Percentiles rank a stretch among this genome's conserved stretches.
These are phyloP conservation scores for Castanea crenata DNA, from an alignment of 306 rosid genomes.

Conservation along the genomic window DNA sequence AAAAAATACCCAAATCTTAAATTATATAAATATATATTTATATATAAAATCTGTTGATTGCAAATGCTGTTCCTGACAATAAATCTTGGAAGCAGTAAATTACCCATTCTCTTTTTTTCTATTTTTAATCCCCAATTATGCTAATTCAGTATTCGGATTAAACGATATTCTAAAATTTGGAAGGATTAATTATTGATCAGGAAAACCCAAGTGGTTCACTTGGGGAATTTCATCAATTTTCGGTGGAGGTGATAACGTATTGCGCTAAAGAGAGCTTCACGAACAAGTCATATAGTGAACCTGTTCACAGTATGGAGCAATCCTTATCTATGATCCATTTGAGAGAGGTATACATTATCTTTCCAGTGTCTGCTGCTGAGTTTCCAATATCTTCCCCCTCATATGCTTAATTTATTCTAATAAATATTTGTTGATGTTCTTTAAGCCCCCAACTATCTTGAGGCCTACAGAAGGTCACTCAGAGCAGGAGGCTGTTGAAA, in stretches of 20 bases:
- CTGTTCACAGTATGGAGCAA: constrained; percentile 62
- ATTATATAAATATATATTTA: too few species aligned
- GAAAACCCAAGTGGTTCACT: constrained; percentile 55
- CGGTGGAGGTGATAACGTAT: constrained; percentile 70
- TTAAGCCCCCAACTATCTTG: constrained; percentile 89
- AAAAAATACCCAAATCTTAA: not conserved
- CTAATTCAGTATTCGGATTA: not conserved
- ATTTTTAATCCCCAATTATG: too few species aligned
- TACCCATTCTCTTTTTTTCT: too few species aligned
- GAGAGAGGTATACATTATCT: constrained; percentile 62
- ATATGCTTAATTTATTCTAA: constrained; percentile 14
- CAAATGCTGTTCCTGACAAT: not conserved
- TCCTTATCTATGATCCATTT: constrained; percentile 72
- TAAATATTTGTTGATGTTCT: constrained; percentile 18
- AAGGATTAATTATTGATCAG: constrained; percentile 35
- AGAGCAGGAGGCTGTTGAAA: constrained; percentile 80
- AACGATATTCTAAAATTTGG: constrained; percentile 5
- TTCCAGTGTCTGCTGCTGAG: constrained; percentile 8
- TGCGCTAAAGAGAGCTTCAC: constrained; percentile 48
- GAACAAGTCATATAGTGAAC: constrained; percentile 55
- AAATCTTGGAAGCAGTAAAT: not conserved
- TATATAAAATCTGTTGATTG: not conserved
- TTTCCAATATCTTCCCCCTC: constrained; percentile 10
- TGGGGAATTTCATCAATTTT: constrained; percentile 99
- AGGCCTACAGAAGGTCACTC: constrained; percentile 82